Evolutionary conservation across 1,284 basidiomycete genomes (phyloP), one percentile per base, ranked within the genome.

Genomic region (Moniliella sp.): DNA sequence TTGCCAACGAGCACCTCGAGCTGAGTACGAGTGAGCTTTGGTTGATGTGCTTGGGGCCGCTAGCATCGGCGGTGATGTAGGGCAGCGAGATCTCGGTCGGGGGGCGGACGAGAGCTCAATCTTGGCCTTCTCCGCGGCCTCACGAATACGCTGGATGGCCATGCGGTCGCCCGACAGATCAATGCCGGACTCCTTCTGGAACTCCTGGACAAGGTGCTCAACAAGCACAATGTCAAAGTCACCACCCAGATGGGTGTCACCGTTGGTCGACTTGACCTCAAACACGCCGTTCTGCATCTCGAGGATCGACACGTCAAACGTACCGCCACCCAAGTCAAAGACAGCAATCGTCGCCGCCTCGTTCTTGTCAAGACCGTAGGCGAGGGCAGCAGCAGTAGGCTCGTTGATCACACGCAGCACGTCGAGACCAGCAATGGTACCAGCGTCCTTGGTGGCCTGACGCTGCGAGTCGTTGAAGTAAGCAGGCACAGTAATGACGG

Each of bases 221-320:
- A 94, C 78, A 25, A 94, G 73, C 28, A 75, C 66, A 46, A 91
- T 77, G 60, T 94, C 84, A 56, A 94, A 94, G 65, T 97, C 88
- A 62, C 88, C 88, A 65, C 88, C 88, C 40, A 97, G 74, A 63
- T 97, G 88, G 15, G 88, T 94, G 65, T 97, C 86, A 65, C 88
- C 88, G 61, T 93, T 93, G 45, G 88, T 97, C 1, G 88, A 93
- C 69, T 93, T 93, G 61, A 97, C 88, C 64, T 94, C 88, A 63
- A 94, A 97, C 15, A 97, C 84, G 51, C 88, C 88, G 66, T 91
- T 86, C 64, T 91, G 82, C 81, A 94, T 94, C 67, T 93, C 83
- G 27, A 94, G 70, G 48, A 97, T 84, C 19, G 88, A 94, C 52
- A 94, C 80, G 81, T 94, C 84, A 64, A 86, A 86, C 12, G 82